Evolutionary conservation across 805 yeast genomes (phyloP), one percentile per base, ranked within the genome.

Genomic region (Yamadazyma insecticola): DNA sequence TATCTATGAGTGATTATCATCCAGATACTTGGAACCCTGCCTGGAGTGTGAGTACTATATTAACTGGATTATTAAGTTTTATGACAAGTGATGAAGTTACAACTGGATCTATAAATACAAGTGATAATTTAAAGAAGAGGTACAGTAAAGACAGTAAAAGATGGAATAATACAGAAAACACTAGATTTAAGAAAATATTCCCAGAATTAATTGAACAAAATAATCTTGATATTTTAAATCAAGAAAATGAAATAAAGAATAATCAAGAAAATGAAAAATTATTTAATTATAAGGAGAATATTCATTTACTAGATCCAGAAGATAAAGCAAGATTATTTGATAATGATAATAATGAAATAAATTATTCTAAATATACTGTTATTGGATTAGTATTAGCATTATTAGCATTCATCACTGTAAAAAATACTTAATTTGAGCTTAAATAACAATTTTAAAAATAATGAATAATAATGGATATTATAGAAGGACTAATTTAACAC

Each of bases 11-110:
- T 48, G 97, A 89, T 59, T 89, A 77, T 55, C 97, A 89, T 47
- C 96, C 96, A 3, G 92, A 88, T 54, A 65, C 82, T 1, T 89
- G 97, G 97, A 88, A 89, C 55, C 97, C 97, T 1, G 87, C 95
- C 5, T 89, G 97, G 97, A 78, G 88, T 26, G 96, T 89, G 16
- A 68, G 86, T 20, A 88, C 97, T 0, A 89, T 89, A 13, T 67
- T 89, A 45, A 84, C 79, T 8, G 97, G 97, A 0, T 63, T 89
- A 22, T 63, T 89, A 43, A 85, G 95, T 52, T 89, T 89, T 50
- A 89, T 89, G 97, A 86, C 95, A 1, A 81, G 92, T 7, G 74
- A 75, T 37, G 97, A 89, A 44, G 61, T 72, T 16, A 85, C 96
- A 2, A 81, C 96, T 0, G 97, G 97, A 0, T 78, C 90, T 6